phyloP scores from a whole-genome alignment of 352 stramenopile species.

The Pythium volutum region DNA sequence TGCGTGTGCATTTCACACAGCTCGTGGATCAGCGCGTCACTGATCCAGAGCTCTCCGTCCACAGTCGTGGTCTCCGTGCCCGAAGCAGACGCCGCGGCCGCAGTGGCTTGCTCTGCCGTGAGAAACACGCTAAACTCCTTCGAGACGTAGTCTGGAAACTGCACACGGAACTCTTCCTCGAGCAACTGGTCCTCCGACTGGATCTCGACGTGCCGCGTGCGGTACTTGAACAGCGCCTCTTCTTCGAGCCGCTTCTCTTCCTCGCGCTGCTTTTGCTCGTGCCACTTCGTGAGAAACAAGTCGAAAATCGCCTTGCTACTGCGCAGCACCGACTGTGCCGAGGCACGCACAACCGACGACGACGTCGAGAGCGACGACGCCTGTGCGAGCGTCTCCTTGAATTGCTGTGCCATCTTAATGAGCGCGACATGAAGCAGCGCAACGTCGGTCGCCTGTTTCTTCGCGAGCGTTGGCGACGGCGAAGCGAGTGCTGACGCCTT shows the following conservation, averaged over 20 bases:
- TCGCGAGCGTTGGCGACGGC: constrained; percentile 22
- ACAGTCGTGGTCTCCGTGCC: neutral
- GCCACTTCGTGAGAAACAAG: constrained; percentile 81
- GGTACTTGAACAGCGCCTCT: constrained; percentile 85
- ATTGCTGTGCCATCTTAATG: constrained; percentile 66
- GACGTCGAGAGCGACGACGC: constrained; percentile 27
- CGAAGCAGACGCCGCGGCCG: constrained; percentile 4
- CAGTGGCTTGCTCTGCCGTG: constrained; percentile 32
- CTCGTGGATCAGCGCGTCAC: constrained; percentile 66
- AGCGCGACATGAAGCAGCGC: constrained; percentile 67
- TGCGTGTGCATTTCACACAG: constrained; percentile 69
- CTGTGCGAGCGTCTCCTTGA: constrained; percentile 36
- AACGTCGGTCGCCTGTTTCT: constrained; percentile 59
- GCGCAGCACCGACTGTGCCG: constrained; percentile 26
- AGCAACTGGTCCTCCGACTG: constrained; percentile 80
- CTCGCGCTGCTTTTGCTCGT: constrained; percentile 77
- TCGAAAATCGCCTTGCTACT: constrained; percentile 79
- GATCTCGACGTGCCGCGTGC: constrained; percentile 75
- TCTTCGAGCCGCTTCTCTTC: constrained; percentile 71
- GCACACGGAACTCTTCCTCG: constrained; percentile 86
- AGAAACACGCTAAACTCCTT: constrained; percentile 73
- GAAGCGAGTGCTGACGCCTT: constrained; percentile 15
- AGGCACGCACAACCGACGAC: neutral
- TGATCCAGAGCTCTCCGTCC: constrained; percentile 60
- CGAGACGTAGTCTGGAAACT: constrained; percentile 92